Evolutionary conservation across 2,329 filamentous ascomycete genomes (phyloP).

Genomic region (Fusarium begoniae): DNA sequence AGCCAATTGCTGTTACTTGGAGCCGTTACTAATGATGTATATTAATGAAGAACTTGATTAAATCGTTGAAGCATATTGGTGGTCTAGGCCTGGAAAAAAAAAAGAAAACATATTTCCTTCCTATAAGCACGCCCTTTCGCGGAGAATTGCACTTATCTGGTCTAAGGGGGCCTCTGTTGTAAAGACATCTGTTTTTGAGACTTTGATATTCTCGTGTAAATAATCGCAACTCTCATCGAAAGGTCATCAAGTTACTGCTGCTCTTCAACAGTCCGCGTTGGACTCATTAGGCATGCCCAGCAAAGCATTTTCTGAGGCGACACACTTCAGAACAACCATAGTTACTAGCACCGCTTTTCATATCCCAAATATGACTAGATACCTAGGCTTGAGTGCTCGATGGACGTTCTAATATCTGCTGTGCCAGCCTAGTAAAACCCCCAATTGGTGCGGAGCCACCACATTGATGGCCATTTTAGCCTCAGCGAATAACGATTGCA

Average conservation of each 20-base stretch:
- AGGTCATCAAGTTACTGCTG: too few relatives aligned
- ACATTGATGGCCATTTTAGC: constrained; percentile 6
- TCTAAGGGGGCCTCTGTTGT: neutral
- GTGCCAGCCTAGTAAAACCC: neutral
- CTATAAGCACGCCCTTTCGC: neutral
- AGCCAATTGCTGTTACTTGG: neutral
- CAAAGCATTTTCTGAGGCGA: neutral
- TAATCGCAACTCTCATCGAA: neutral
- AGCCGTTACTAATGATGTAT: neutral
- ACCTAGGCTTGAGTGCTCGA: neutral
- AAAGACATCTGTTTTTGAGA: neutral
- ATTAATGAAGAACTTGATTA: neutral
- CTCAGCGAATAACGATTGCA: constrained; percentile 30
- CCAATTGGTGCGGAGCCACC: constrained; percentile 23
- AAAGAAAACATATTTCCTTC: neutral
- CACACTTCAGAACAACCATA: neutral
- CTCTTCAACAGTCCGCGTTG: neutral
- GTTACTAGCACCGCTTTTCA: neutral
- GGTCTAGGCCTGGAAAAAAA: too few relatives aligned
- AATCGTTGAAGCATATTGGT: neutral
- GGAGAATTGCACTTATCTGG: neutral
- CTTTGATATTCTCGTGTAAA: neutral
- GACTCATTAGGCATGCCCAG: neutral
- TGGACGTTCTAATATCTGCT: neutral
- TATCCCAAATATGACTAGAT: neutral